phyloP scores from a whole-genome alignment of 2,329 filamentous ascomycete species.

The Verticillium klebahnii region DNA sequence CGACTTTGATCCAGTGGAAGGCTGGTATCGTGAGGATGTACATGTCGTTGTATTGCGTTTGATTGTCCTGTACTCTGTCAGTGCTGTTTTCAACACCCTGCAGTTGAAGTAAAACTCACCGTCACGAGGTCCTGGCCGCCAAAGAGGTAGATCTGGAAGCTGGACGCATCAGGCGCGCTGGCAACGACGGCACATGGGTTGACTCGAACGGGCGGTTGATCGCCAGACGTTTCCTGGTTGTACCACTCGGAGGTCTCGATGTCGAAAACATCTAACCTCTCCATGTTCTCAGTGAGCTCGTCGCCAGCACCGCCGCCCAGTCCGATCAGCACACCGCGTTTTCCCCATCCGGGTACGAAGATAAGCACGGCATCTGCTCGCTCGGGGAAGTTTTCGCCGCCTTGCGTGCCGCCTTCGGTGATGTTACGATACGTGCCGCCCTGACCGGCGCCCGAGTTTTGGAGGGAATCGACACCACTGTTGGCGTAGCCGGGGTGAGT shows the following conservation, averaged over 20 bases:
- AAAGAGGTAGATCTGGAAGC: conserved; percentile 74
- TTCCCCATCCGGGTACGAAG: conserved; percentile 71
- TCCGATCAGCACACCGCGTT: conserved; percentile 65
- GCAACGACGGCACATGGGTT: conserved; percentile 69
- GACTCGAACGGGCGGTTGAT: conserved; percentile 59
- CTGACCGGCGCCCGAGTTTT: conserved; percentile 49
- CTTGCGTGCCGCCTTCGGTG: conserved; percentile 58
- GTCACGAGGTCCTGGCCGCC: conserved; percentile 71
- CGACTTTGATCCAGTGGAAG: conserved; percentile 68
- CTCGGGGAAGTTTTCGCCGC: conserved; percentile 60
- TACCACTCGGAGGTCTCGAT: conserved; percentile 69
- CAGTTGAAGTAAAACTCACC: conserved; percentile 25
- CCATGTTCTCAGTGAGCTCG: conserved; percentile 55
- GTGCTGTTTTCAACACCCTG: conserved; percentile 10
- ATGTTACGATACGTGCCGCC: conserved; percentile 69
- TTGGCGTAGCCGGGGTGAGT: conserved; percentile 69
- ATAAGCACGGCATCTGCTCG: conserved; percentile 69
- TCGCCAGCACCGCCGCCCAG: conserved; percentile 67
- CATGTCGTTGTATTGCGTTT: conserved; percentile 63
- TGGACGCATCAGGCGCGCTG: conserved; percentile 65
- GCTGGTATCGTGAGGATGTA: conserved; percentile 70
- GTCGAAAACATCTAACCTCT: conserved; percentile 67
- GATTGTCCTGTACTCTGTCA: conserved; percentile 27
- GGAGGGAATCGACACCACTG: conserved; percentile 52
- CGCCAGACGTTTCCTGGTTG: conserved; percentile 64